These are phyloP conservation scores for Cryptococcus sp. DNA, from an alignment of 1,284 basidiomycete genomes.

Conservation along the genomic window DNA sequence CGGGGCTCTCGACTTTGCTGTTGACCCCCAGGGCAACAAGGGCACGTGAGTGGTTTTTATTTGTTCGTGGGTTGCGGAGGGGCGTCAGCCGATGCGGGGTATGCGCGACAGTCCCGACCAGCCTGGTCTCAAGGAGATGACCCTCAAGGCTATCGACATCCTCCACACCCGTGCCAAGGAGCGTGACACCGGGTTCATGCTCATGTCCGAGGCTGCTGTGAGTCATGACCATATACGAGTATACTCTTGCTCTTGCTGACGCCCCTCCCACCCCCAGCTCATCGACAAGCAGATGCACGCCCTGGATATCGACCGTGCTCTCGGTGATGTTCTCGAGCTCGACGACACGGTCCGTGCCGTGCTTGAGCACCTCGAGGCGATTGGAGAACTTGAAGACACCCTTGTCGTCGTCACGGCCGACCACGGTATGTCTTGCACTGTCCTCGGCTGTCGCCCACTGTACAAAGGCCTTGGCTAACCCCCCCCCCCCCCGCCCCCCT, in stretches of 20 bases:
- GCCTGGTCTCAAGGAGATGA: slow-evolving; percentile 53
- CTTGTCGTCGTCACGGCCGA: slow-evolving; percentile 51
- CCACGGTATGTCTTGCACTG: slow-evolving; percentile 43
- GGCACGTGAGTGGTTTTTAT: slow-evolving; percentile 25
- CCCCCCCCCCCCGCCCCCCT: neutral
- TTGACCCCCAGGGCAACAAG: slow-evolving; percentile 31
- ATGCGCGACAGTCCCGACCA: slow-evolving; percentile 31
- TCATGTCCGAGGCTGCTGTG: slow-evolving; percentile 52
- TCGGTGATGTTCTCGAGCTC: slow-evolving; percentile 52
- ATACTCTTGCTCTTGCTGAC: too few relatives aligned
- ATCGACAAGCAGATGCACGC: slow-evolving; percentile 52
- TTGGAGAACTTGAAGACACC: slow-evolving; percentile 50
- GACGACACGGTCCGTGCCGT: slow-evolving; percentile 51
- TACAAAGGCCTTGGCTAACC: neutral
- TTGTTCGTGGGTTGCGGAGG: too few relatives aligned
- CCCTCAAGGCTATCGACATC: slow-evolving; percentile 51
- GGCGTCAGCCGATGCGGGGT: neutral
- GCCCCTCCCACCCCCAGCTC: slow-evolving; percentile 13
- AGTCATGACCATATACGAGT: slow-evolving; percentile 2
- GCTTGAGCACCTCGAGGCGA: slow-evolving; percentile 47
- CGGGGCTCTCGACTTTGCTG: slow-evolving; percentile 36
- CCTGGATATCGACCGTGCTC: slow-evolving; percentile 49
- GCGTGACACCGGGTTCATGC: slow-evolving; percentile 47
- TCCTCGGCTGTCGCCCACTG: slow-evolving; percentile 1
- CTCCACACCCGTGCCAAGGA: slow-evolving; percentile 43